Percentiles rank a stretch among this genome's conserved stretches.
Conservation (phyloP, 1,284 basidiomycete genomes). For the Pseudozyma sp. region DNA sequence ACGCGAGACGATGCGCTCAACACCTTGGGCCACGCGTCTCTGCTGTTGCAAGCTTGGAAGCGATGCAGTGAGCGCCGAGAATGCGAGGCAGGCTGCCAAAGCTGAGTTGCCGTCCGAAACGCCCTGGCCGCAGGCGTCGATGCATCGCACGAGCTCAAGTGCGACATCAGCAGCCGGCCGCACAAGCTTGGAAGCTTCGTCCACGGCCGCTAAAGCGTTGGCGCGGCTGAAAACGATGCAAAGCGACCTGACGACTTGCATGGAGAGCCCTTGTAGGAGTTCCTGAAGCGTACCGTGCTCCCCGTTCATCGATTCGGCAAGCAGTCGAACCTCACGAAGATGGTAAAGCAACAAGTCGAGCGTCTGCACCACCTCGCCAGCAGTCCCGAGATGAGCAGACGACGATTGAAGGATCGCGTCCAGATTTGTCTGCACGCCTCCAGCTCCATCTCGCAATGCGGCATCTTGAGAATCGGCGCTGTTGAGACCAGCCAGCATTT, state of each 20-base stretch:
- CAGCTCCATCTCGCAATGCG: not conserved
- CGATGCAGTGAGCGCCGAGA: conserved; percentile 11
- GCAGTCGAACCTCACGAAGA: conserved; percentile 27
- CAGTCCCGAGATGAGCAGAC: not conserved
- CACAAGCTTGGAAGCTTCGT: not conserved
- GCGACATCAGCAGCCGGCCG: conserved; percentile 16
- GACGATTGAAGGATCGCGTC: conserved; percentile 11
- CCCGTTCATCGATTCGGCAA: not conserved
- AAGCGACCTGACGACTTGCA: conserved; percentile 3
- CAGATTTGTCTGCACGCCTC: not conserved
- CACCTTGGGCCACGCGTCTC: conserved; percentile 9
- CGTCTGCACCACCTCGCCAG: conserved; percentile 2
- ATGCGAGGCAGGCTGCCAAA: conserved; percentile 12
- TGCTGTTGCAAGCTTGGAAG: conserved; percentile 25
- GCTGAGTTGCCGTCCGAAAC: not conserved
- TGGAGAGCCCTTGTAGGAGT: not conserved
- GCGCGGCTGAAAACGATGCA: conserved; percentile 13
- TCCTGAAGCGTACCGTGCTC: not conserved
- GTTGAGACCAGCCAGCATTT: conserved; percentile 5
- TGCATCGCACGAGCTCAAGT: conserved; percentile 28
- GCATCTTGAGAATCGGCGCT: not conserved
- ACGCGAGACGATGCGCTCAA: conserved; percentile 29
- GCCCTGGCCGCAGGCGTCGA: not conserved
- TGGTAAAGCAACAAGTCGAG: conserved; percentile 30
- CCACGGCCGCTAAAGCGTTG: not conserved